These are phyloP conservation scores for Clitoria ternatea DNA, from an alignment of 306 rosid species.

Conservation along the genomic window DNA sequence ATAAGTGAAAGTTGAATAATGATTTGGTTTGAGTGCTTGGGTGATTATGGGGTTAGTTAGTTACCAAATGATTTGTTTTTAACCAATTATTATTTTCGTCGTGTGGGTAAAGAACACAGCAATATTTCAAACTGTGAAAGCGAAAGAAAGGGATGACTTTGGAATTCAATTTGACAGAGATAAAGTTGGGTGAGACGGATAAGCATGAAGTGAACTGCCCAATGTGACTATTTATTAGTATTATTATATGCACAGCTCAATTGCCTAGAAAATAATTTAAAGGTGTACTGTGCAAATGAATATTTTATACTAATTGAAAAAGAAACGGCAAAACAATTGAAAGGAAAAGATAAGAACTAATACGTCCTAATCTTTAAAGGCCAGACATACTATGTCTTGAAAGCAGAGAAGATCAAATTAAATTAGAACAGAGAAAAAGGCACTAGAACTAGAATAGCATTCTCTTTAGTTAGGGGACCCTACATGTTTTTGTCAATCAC, in stretches of 20 bases:
- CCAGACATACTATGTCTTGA: neutral
- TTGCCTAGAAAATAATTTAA: neutral
- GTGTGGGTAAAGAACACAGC: neutral
- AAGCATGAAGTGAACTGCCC: neutral
- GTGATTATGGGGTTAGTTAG: neutral
- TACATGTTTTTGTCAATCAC: neutral
- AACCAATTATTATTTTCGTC: neutral
- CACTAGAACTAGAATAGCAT: too few species aligned
- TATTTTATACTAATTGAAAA: neutral
- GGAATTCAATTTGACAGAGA: neutral
- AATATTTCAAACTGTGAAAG: neutral
- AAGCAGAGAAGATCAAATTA: neutral
- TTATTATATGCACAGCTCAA: too few species aligned
- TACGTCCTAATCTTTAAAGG: neutral
- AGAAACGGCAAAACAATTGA: neutral
- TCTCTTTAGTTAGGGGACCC: neutral
- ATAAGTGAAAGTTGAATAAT: neutral
- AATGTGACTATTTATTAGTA: neutral
- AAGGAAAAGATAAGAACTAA: neutral
- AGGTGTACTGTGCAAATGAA: neutral
- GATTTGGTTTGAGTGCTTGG: neutral
- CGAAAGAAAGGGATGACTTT: conserved; percentile 8
- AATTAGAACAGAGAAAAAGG: too few species aligned
- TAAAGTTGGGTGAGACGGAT: conserved; percentile 11
- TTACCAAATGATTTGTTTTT: neutral